These are phyloP conservation scores for Cryoendolithus antarcticus DNA, from an alignment of 2,329 filamentous ascomycete species.

Conservation along the genomic window DNA sequence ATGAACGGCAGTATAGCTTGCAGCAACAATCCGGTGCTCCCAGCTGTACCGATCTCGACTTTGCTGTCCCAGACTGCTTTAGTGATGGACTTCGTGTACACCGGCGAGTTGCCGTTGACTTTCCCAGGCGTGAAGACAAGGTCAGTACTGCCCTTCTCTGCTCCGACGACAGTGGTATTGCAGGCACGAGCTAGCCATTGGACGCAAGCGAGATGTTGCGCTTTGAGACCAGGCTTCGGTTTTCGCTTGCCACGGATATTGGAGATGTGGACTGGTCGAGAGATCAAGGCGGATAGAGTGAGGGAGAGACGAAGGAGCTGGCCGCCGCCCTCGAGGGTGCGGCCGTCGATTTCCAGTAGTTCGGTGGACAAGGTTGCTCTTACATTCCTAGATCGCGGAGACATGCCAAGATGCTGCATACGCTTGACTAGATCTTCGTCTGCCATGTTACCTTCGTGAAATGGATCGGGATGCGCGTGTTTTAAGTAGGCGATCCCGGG, in stretches of 20 bases:
- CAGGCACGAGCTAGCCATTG: conserved; percentile 40
- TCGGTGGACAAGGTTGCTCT: background rate
- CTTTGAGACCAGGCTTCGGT: conserved; percentile 43
- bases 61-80: conserved; percentile 20
- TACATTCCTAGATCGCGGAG: too few species aligned
- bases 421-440: too few species aligned
- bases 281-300: conserved; percentile 41
- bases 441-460: too few species aligned
- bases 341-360: conserved; percentile 37
- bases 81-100: conserved; percentile 5
- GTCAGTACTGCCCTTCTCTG: conserved; percentile 30
- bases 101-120: conserved; percentile 6
- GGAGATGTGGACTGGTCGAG: conserved; percentile 37
- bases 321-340: conserved; percentile 49
- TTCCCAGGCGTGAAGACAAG: conserved; percentile 28
- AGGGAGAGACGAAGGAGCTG: conserved; percentile 48
- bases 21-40: conserved; percentile 43
- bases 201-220: conserved; percentile 45
- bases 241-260: conserved; percentile 42
- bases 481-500: too few species aligned
- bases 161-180: conserved; percentile 30
- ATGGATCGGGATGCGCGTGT: too few species aligned
- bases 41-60: conserved; percentile 36
- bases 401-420: too few species aligned
- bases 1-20: conserved; percentile 49